Percentiles rank a stretch among this genome's conserved stretches.
Conservation (phyloP, 306 rosid genomes). For the Potentilla sterilis region DNA sequence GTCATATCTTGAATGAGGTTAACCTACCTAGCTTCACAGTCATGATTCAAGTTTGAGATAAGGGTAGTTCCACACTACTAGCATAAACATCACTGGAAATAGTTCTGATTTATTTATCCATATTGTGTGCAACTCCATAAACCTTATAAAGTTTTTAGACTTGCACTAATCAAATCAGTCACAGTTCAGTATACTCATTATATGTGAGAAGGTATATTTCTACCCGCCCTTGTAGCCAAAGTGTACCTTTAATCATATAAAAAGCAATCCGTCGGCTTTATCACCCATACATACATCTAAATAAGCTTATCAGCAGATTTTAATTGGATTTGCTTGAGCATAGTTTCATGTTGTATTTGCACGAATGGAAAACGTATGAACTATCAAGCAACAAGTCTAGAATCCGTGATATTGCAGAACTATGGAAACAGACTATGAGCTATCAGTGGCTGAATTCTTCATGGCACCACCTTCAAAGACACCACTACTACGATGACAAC, state of each 20-base stretch:
- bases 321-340: neutral
- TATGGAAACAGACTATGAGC: neutral
- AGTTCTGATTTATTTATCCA: no score
- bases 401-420: neutral
- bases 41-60: neutral
- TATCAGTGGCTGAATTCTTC: neutral
- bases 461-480: neutral
- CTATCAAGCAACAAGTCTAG: neutral
- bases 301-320: neutral
- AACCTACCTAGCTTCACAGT: neutral
- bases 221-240: no score
- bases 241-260: no score
- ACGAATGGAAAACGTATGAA: neutral
- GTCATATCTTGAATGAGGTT: neutral
- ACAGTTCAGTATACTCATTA: neutral
- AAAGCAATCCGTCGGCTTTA: no score
- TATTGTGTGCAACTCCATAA: neutral
- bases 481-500: neutral
- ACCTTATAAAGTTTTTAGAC: neutral
- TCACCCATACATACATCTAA: neutral
- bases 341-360: neutral
- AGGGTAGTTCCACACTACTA: no score
- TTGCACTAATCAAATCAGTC: neutral
- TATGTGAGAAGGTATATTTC: no score
- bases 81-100: no score